These are phyloP conservation scores for Trichosporon sp. DNA, from an alignment of 1,284 basidiomycete genomes.

Conservation along the genomic window DNA sequence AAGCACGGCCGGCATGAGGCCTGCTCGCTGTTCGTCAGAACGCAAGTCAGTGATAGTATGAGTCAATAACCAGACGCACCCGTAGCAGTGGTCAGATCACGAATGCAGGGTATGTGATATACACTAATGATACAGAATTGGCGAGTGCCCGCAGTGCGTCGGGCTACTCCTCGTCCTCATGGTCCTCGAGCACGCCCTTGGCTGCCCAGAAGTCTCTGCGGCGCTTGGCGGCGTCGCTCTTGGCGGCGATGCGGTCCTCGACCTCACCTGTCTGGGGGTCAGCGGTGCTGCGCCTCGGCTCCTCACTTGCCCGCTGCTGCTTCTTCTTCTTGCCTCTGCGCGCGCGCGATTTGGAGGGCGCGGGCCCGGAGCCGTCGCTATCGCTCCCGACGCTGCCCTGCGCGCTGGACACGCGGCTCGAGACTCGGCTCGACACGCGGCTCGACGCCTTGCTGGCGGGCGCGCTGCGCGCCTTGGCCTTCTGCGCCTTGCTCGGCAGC, in stretches of 20 bases:
- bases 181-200: conserved; percentile 8
- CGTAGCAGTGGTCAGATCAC: neutral
- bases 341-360: neutral
- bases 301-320: neutral
- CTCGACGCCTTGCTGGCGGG: neutral
- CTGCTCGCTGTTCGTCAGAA: too few species aligned
- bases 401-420: neutral
- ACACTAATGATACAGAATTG: neutral
- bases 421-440: neutral
- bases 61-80: too few species aligned
- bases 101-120: conserved; percentile 2
- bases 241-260: neutral
- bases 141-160: neutral
- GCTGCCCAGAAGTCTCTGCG: conserved; percentile 19
- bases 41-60: too few species aligned
- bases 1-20: too few species aligned
- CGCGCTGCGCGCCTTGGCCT: neutral
- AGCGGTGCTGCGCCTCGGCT: neutral
- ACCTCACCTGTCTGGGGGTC: neutral
- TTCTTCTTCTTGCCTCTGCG: neutral
- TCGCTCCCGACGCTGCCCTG: conserved; percentile 2
- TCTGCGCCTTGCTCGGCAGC: neutral
- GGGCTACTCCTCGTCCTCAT: conserved; percentile 6
- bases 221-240: neutral
- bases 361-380: neutral